Conservation (phyloP, 2,329 filamentous ascomycete genomes). For the Apiospora malaysiana region DNA sequence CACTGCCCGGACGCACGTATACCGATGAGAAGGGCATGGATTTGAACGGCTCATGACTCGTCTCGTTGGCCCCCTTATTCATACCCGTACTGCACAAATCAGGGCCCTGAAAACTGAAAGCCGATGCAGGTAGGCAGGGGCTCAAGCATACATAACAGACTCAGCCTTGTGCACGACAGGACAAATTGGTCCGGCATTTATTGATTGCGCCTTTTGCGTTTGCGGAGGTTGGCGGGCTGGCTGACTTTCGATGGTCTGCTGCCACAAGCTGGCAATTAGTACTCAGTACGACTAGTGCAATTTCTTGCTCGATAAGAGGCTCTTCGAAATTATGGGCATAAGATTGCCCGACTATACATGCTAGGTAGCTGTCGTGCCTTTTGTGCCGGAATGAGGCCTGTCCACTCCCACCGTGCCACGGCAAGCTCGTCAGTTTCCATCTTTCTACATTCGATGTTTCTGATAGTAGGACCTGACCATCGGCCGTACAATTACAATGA, state of each 20-base stretch:
- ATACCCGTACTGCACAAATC: background rate
- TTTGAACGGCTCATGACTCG: background rate
- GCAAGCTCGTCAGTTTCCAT: background rate
- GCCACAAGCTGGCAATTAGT: background rate
- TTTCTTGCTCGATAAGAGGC: background rate
- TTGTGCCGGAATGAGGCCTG: background rate
- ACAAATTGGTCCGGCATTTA: background rate
- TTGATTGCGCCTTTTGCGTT: background rate
- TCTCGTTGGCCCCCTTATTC: background rate
- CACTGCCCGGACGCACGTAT: background rate
- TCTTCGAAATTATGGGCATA: background rate
- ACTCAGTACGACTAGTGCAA: background rate
- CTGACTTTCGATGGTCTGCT: background rate
- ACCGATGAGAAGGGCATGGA: background rate
- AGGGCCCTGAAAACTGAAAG: background rate
- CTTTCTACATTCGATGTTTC: background rate
- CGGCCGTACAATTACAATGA: background rate
- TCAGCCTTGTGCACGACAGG: background rate
- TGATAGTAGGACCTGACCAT: background rate
- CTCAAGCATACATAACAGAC: background rate
- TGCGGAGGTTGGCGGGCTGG: background rate
- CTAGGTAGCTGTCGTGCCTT: background rate
- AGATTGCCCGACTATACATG: background rate
- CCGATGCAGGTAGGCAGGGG: background rate
- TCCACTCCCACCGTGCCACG: background rate